phyloP scores from a whole-genome alignment of 1,284 basidiomycete genomes.

The Ganoderma leucocontextum region DNA sequence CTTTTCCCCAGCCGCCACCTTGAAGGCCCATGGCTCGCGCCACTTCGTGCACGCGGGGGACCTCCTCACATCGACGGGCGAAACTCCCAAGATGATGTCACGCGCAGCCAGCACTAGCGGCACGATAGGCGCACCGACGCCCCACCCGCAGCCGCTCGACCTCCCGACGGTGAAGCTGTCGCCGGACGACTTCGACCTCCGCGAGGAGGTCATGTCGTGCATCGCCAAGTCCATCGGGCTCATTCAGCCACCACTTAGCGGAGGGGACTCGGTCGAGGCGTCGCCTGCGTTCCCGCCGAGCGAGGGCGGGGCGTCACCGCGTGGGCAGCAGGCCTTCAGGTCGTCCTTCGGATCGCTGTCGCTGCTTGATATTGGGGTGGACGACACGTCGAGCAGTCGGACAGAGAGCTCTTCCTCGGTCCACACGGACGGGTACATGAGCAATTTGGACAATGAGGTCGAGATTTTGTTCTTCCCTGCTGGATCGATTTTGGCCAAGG shows the following conservation, averaged over 20 bases:
- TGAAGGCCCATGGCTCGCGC: constrained; percentile 36
- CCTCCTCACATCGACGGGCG: constrained; percentile 62
- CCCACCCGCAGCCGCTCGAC: constrained; percentile 23
- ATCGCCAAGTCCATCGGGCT: constrained; percentile 98
- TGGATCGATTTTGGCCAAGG: constrained; percentile 87
- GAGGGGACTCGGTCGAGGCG: constrained; percentile 66
- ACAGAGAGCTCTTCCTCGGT: constrained; percentile 70
- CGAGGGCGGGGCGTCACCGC: constrained; percentile 51
- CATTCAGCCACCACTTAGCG: constrained; percentile 82
- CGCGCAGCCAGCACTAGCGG: constrained; percentile 61
- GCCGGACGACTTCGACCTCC: constrained; percentile 82
- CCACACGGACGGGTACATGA: constrained; percentile 66
- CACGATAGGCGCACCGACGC: constrained; percentile 44
- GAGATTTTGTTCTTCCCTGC: constrained; percentile 95
- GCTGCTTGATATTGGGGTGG: constrained; percentile 79
- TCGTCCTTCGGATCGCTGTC: constrained; percentile 90
- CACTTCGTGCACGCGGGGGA: constrained; percentile 73
- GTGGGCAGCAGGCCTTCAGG: constrained; percentile 53
- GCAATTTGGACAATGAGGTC: constrained; percentile 92
- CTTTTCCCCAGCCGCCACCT: constrained; percentile 30
- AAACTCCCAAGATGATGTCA: constrained; percentile 54
- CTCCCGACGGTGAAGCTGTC: constrained; percentile 31
- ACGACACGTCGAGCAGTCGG: constrained; percentile 54
- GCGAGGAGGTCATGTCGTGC: constrained; percentile 95
- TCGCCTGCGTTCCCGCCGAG: constrained; percentile 68